phyloP scores from a whole-genome alignment of 2,329 filamentous ascomycete species.

The Venturia asperata region DNA sequence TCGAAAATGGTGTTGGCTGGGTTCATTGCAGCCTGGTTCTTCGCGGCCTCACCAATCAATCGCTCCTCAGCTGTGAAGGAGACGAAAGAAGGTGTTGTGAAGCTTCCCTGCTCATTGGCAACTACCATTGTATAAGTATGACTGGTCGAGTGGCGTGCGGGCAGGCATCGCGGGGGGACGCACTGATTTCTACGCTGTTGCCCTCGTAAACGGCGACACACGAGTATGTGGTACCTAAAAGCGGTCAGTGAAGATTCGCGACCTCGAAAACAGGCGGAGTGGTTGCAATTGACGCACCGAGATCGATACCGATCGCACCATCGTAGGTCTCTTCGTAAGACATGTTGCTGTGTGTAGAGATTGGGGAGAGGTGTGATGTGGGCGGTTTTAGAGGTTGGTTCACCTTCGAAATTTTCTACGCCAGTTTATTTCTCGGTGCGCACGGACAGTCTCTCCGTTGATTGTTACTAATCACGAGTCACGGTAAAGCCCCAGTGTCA shows the following conservation, averaged over 20 bases:
- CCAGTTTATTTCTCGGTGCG: not conserved
- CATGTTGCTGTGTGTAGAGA: constrained; percentile 52
- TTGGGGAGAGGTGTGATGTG: not conserved
- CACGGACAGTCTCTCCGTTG: not conserved
- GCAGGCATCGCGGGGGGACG: constrained; percentile 33
- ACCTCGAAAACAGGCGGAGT: not conserved
- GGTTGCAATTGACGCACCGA: constrained; percentile 59
- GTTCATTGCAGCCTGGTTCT: constrained; percentile 99
- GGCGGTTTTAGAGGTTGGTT: not conserved
- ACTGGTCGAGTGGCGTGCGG: constrained; percentile 20
- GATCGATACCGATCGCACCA: constrained; percentile 99
- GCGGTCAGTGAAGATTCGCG: constrained; percentile 26
- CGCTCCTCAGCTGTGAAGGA: constrained; percentile 98
- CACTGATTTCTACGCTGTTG: constrained; percentile 98
- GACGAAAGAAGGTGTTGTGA: constrained; percentile 98
- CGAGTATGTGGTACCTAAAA: constrained; percentile 93
- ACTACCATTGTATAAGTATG: constrained; percentile 42
- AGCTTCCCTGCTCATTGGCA: constrained; percentile 99
- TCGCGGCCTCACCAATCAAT: constrained; percentile 97
- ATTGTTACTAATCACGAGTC: not conserved
- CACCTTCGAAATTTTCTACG: not conserved
- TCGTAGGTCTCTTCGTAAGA: constrained; percentile 81
- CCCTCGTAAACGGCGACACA: constrained; percentile 99
- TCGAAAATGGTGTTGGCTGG: constrained; percentile 97
- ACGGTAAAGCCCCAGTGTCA: not conserved